Evolutionary conservation across 805 yeast genomes (phyloP), one percentile per base, ranked within the genome.

Genomic region (Starmerella potacharoeniae): DNA sequence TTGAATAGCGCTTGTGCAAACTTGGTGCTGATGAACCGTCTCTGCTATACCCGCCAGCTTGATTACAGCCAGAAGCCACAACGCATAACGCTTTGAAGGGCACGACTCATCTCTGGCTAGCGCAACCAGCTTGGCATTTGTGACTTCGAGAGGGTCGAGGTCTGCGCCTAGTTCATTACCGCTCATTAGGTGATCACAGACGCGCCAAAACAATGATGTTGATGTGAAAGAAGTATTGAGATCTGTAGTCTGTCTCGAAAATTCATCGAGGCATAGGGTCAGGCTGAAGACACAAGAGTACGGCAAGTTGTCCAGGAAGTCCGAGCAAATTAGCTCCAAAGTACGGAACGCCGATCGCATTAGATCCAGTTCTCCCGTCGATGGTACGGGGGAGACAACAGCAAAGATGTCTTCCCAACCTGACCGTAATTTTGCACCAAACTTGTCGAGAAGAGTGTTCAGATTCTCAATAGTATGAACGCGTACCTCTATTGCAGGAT

Each of bases 141-240:
- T 28, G 4, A 22, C 16, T 1, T 58, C 55, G 2, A 17, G 8
- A 8, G 30, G 3, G 34, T 52, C 53, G 31, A 58, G 6, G n/a
- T 55, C 46, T 55, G 42, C 47, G 4, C 47, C 51, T 13, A 63
- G 65, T 2, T 55, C 61, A 17, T 61, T 62, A 0, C 68, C 64
- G 6, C 57, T 59, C 39, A 68, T 59, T 4, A 83, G 69, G 55
- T 82, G 81, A 63, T 93, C 97, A 62, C 96, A 86, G 4, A 93
- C 80, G 14, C 85, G 68, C 97, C 97, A 91, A 64, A 89, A 90
- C 61, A 89, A 85, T 61, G 96, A 86, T 8, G 89, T 85, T 0
- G 96, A 83, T 49, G 95, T 86, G 66, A 91, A 89, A 0, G 97
- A 86, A 22, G 88, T 86, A 66, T 91, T 91, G 60, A 91, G 68